phyloP scores from a whole-genome alignment of 768 basidiomycete species.

The Mycena venus region DNA sequence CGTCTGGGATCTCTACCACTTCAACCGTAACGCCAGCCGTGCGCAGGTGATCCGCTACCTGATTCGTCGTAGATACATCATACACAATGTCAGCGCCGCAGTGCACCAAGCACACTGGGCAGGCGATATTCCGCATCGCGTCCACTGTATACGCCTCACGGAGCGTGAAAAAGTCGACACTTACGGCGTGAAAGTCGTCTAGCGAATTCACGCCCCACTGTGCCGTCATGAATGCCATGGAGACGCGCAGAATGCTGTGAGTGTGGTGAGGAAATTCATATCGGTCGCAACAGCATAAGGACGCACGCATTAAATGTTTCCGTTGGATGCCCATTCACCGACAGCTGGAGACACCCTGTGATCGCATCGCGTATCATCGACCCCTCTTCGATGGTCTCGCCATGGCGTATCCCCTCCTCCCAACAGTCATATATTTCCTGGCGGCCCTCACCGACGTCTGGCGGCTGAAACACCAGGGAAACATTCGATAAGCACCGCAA shows the following conservation, averaged over 20 bases:
- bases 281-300: not conserved
- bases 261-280: not conserved
- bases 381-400: not conserved
- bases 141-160: constrained; percentile 19
- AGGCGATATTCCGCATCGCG: constrained; percentile 15
- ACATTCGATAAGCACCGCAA: too few species aligned
- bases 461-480: constrained; percentile 23
- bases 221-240: not conserved
- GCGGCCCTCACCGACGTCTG: constrained; percentile 32
- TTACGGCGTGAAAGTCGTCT: constrained; percentile 19
- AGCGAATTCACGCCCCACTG: constrained; percentile 18
- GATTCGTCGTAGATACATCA: constrained; percentile 10
- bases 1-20: constrained; percentile 14
- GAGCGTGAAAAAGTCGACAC: constrained; percentile 31
- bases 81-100: constrained; percentile 38
- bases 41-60: constrained; percentile 17
- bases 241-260: constrained; percentile 12
- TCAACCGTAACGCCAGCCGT: constrained; percentile 24
- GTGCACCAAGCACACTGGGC: constrained; percentile 27
- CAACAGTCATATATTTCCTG: constrained; percentile 34
- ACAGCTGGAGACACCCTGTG: constrained; percentile 26
- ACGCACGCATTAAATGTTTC: constrained; percentile 25
- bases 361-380: constrained; percentile 18
- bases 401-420: constrained; percentile 19
- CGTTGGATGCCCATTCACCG: constrained; percentile 17